These are phyloP conservation scores for Microsporum audouinii DNA, from an alignment of 2,329 filamentous ascomycete genomes.

Conservation along the genomic window DNA sequence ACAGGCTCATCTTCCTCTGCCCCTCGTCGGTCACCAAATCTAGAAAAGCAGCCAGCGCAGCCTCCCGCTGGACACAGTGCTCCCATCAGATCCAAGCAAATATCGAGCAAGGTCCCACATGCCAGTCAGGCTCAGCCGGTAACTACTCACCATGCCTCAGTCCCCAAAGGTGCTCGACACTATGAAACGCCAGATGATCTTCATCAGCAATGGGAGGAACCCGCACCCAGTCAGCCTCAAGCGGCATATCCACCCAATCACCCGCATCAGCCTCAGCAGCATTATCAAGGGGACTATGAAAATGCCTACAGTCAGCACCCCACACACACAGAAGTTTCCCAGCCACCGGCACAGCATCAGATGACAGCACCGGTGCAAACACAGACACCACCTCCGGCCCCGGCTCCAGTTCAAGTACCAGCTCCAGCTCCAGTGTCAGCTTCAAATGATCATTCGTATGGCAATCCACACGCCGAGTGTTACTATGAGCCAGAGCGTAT, in stretches of 20 bases:
- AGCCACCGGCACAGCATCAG: background rate
- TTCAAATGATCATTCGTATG: constrained; percentile 10
- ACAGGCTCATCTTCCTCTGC: constrained; percentile 41
- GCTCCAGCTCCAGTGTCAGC: background rate
- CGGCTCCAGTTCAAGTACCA: background rate
- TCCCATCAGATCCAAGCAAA: background rate
- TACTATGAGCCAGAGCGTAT: constrained; percentile 1
- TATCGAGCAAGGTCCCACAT: background rate
- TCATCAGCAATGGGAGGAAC: constrained; percentile 8
- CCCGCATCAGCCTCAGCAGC: constrained; percentile 4
- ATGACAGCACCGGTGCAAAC: background rate
- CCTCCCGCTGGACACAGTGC: background rate
- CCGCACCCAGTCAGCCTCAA: background rate
- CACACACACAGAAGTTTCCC: background rate
- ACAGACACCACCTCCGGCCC: background rate
- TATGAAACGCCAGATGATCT: constrained; percentile 25
- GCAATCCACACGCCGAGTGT: background rate
- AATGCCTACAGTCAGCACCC: constrained; percentile 3
- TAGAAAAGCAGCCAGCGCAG: background rate
- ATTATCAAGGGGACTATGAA: constrained; percentile 3
- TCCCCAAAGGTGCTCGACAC: constrained; percentile 14
- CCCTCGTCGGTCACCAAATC: constrained; percentile 3
- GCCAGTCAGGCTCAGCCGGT: constrained; percentile 18
- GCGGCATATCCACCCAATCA: background rate
- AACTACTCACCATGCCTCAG: constrained; percentile 23